Evolutionary conservation across 73 alveolate species (phyloP), one percentile per base, ranked within the genome.

Genomic region (Uronychia setigera): DNA sequence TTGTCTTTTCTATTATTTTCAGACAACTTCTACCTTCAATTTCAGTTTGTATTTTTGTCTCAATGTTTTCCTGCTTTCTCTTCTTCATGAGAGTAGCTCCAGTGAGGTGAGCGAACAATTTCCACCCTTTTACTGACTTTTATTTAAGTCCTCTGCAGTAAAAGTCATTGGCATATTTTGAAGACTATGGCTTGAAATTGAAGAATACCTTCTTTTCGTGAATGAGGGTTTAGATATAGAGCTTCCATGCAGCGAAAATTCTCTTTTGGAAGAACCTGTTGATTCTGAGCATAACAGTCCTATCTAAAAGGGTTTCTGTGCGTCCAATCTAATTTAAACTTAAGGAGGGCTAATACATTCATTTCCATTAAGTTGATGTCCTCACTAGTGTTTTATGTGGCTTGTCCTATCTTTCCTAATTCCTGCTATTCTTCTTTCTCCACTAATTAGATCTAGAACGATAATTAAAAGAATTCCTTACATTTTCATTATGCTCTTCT

Each of bases 1-100:
- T 86, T 34, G 60, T 57, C 79, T 74, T 86, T 60, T 86, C 92
- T 46, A 19, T 5, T 5, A 46, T 46, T 19, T 11, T 11, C 67
- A 11, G n/a, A 5, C 67, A 5, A 46, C 67, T 46, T n/a, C n/a
- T n/a, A 46, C 67, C 67, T 35, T 58, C 88, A 1, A 29, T 26
- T 76, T 76, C 81, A 29, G 81, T 76, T 31, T 76, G 58, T 5
- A 86, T 84, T 60, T 27, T 28, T n/a, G 67, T 46, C 19, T 46
- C 67, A 11, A 46, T 46, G 19, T 46, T 46, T 46, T 46, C 67
- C 67, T 46, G 67, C 67, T 11, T 46, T 5, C 67, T 5, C 67
- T 46, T 46, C 67, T 19, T 46, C 67, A 46, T 46, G n/a, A 46
- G 5, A 19, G 67, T 46, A 19, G 67, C 5, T 5, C 67, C 67